Evolutionary conservation across 768 basidiomycete genomes (phyloP), one percentile per base, ranked within the genome.

Genomic region (Agrocybe praecox): DNA sequence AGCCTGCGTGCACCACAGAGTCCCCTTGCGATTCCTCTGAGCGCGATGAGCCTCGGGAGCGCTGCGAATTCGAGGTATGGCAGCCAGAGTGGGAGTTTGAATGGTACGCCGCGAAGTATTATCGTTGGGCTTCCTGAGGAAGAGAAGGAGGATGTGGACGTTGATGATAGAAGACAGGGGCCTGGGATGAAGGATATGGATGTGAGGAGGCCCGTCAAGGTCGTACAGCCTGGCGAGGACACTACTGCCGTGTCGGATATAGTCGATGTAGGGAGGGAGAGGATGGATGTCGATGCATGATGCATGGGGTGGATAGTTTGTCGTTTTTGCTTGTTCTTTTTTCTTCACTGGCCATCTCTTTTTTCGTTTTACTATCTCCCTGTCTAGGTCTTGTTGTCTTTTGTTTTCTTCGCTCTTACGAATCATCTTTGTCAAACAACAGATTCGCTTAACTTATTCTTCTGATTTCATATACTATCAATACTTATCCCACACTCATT

Each of bases 11-110:
- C 14, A 55, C 56, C 36, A 32, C 51, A 59, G 32, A 69, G 67
- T 53, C 62, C 65, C 11, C 60, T 55, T 14, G 45, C 55, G 49
- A 55, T 40, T 40, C 36, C 36, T 3, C 14, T 40, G 36, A 14
- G 36, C 12, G 60, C 44, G 55, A 49, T 12, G 61, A 65, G 12
- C 15, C 21, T 34, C 15, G 34, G 42, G 19, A 65, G 42, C 42
- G 36, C 34, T 52, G 29, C 46, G 23, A 15, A 58, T 53, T 24
- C 52, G 34, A 29, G 49, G 48, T 44, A 47, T 62, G 5, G 50
- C 61, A 17, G 69, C 71, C 67, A 65, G 63, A 2, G 45, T 72
- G 22, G 66, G 56, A 33, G 65, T 65, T 55, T 49, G 62, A 51
- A 61, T 50, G 62, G 62, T 49, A 71, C 67, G 47, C 49, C 34